A percentile compares a stretch with the other conserved stretches of the same genome.
phyloP scores from a whole-genome alignment of 768 basidiomycete species.

The Suillus decipiens region DNA sequence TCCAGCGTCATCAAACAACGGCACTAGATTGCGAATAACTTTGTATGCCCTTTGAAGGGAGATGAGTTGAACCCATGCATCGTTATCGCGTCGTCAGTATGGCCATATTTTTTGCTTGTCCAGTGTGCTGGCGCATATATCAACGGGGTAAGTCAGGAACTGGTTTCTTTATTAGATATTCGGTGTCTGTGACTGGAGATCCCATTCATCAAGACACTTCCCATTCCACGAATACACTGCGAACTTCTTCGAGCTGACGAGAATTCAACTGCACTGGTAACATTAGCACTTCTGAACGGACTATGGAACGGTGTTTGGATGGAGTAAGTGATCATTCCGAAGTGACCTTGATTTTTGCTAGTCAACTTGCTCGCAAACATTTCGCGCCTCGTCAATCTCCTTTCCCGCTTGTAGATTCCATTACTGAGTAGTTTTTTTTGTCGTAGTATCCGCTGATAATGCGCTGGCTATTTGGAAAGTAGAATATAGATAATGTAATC shows the following conservation, averaged over 20 bases:
- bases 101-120: background rate
- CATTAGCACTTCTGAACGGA: background rate
- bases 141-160: no score
- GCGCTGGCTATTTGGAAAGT: background rate
- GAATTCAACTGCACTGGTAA: background rate
- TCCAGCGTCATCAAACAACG: background rate
- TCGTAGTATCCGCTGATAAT: background rate
- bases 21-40: no score
- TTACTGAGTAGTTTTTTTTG: no score
- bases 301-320: background rate
- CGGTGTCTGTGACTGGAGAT: background rate
- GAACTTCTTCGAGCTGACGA: background rate
- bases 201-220: background rate
- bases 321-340: background rate
- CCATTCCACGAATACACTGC: background rate
- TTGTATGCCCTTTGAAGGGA: background rate
- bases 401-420: no score
- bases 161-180: background rate
- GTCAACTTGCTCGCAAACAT: background rate
- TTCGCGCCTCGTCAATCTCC: background rate
- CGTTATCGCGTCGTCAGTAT: background rate
- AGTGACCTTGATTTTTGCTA: background rate
- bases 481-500: background rate
- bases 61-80: background rate
- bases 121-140: background rate